A percentile compares a stretch with the other conserved stretches of the same genome.
These are phyloP conservation scores for Neurospora sp. DNA, from an alignment of 495 filamentous ascomycete species.

Conservation along the genomic window DNA sequence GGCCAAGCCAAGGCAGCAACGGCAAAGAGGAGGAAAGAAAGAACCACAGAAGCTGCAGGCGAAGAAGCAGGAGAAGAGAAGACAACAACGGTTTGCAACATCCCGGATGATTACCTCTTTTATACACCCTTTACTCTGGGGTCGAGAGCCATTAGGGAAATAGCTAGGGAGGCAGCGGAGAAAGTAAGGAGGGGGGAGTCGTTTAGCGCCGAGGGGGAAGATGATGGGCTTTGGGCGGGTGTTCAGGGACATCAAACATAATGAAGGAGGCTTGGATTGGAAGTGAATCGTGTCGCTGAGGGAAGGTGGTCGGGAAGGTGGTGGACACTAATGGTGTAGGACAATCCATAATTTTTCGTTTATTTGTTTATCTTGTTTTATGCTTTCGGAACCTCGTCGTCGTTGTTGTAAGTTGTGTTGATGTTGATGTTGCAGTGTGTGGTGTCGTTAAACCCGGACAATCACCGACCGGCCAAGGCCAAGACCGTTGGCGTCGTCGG, in stretches of 20 bases:
- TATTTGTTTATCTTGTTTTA: not conserved
- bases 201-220: not conserved
- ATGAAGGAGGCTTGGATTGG: not conserved
- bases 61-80: not conserved
- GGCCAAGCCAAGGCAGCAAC: not conserved
- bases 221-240: not conserved
- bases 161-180: slow-evolving; percentile 22
- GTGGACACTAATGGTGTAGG: not conserved
- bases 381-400: not conserved
- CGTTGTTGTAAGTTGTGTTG: not conserved
- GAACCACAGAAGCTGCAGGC: not conserved
- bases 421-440: not conserved
- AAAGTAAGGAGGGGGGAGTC: slow-evolving; percentile 6
- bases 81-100: slow-evolving; percentile 10
- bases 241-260: not conserved
- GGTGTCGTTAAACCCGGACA: not conserved
- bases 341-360: not conserved
- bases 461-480: not conserved
- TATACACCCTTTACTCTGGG: slow-evolving; percentile 24
- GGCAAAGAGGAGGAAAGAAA: not conserved
- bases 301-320: not conserved
- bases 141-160: slow-evolving; percentile 20
- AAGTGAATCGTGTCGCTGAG: not conserved
- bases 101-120: slow-evolving; percentile 24
- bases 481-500: not conserved